Base-by-base conservation (phyloP, 2,329 filamentous ascomycete genomes). In the Aureobasidium lini region DNA sequence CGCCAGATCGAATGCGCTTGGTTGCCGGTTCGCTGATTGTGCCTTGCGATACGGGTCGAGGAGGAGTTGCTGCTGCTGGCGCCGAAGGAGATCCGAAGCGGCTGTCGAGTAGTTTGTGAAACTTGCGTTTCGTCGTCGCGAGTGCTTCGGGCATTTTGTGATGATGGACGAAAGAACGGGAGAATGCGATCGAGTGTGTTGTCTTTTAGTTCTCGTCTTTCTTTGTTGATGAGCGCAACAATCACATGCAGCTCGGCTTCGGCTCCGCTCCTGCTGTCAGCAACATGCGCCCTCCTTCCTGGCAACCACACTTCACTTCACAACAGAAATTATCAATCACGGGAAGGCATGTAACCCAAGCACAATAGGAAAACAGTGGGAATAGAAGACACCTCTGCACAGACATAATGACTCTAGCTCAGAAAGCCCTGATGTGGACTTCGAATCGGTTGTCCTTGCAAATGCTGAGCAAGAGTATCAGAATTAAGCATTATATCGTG, bases 51-150 rank as follows among this genome's bases (percentile, higher is more conserved):
- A 64, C 64, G 31, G 54, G 54, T 37, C 64, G 66, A 60, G 63
- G 62, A 47, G 63, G 64, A 10, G 70, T 71, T 48, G 31, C 76
- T 69, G 67, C 73, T 71, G 66, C 76, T 68, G 67, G 73, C 71
- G 66, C 76, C 46, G 10, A 65, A 49, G 29, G 82, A 66, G 64
- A 83, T 78, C 74, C 74, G 62, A 69, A 67, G 61, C 81, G 73
- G 65, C 77, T 76, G 69, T 90, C 87, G 31, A 92, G 78, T 15
- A 91, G 79, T 67, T 82, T 81, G 73, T 91, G 88, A 76, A 92
- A 91, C 73, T 92, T 92, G 66, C 89, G 82, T 76, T 92, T 93
- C n/a, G 86, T 89, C 28, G 86, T 83, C 69, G 88, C 88, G 78
- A 91, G 88, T 47, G 75, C 76, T 52, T 76, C 71, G 10, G 70